Evolutionary conservation across 2,329 filamentous ascomycete species (phyloP).

Genomic region (Alternaria sp.): DNA sequence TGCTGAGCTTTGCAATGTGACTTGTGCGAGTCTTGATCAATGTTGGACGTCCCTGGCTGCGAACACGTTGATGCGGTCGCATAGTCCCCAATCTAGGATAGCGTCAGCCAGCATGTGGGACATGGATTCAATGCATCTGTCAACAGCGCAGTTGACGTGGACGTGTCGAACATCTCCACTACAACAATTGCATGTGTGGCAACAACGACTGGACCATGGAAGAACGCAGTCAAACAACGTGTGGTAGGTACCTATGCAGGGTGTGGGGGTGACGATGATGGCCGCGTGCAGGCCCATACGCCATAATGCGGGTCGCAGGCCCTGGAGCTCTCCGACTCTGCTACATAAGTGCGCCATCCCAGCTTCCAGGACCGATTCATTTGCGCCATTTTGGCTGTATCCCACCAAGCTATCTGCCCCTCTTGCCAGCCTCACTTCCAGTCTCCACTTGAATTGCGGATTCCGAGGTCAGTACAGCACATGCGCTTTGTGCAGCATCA

Average conservation of each 20-base stretch:
- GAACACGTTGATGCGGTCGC: constrained; percentile 5
- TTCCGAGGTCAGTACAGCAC: constrained; percentile 19
- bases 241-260: constrained; percentile 13
- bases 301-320: constrained; percentile 35
- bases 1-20: not conserved
- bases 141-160: not conserved
- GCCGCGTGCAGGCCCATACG: constrained; percentile 32
- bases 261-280: constrained; percentile 23
- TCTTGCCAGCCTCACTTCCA: constrained; percentile 4
- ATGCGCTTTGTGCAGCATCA: constrained; percentile 27
- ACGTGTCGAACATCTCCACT: not conserved
- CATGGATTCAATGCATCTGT: constrained; percentile 1
- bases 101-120: constrained; percentile 9
- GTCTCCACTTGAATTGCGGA: constrained; percentile 15
- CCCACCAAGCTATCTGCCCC: not conserved
- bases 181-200: constrained; percentile 11
- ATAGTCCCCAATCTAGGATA: constrained; percentile 17
- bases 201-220: not conserved
- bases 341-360: constrained; percentile 38
- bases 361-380: constrained; percentile 14
- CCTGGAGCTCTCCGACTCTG: constrained; percentile 5
- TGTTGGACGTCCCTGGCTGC: not conserved
- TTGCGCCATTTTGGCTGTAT: constrained; percentile 27
- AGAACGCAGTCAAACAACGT: not conserved
- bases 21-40: not conserved